Percentiles rank a stretch among this genome's conserved stretches.
Evolutionary conservation across 2,329 filamentous ascomycete species (phyloP).

Genomic region (Fusarium sp.): DNA sequence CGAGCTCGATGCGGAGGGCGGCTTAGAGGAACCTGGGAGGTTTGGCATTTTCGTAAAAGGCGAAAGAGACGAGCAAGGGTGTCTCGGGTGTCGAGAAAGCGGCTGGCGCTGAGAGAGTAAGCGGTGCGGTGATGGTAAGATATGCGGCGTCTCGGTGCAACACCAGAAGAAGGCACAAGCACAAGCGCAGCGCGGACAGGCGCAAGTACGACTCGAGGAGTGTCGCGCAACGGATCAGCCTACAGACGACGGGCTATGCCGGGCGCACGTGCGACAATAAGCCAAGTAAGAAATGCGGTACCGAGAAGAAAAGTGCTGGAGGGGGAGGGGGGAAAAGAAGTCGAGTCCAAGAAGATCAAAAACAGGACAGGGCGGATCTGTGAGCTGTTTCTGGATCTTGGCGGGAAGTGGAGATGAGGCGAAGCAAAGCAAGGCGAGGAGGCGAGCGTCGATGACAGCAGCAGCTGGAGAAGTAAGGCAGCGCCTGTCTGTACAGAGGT

Average conservation of each 20-base stretch:
- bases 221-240: conserved; percentile 35
- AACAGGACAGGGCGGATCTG: conserved; percentile 31
- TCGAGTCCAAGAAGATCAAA: conserved; percentile 29
- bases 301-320: conserved; percentile 1
- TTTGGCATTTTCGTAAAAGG: conserved; percentile 47
- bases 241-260: conserved; percentile 32
- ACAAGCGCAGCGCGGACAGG: conserved; percentile 25
- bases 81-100: conserved; percentile 24
- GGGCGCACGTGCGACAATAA: conserved; percentile 32
- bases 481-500: conserved; percentile 7
- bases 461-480: conserved; percentile 1
- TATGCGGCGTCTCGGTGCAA: conserved; percentile 31
- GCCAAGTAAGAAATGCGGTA: conserved; percentile 31
- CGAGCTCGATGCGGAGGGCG: conserved; percentile 55
- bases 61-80: conserved; percentile 4
- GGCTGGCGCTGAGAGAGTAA: conserved; percentile 4
- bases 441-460: conserved; percentile 12
- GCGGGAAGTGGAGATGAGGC: conserved; percentile 35
- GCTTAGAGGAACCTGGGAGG: conserved; percentile 46
- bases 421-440: conserved; percentile 20
- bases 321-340: conserved; percentile 1
- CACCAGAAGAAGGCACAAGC: conserved; percentile 26
- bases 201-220: conserved; percentile 36
- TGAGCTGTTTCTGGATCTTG: conserved; percentile 34
- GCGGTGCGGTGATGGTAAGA: conserved; percentile 17